Conservation (phyloP, 208 protist genomes). For the Leptomonas seymouri region DNA sequence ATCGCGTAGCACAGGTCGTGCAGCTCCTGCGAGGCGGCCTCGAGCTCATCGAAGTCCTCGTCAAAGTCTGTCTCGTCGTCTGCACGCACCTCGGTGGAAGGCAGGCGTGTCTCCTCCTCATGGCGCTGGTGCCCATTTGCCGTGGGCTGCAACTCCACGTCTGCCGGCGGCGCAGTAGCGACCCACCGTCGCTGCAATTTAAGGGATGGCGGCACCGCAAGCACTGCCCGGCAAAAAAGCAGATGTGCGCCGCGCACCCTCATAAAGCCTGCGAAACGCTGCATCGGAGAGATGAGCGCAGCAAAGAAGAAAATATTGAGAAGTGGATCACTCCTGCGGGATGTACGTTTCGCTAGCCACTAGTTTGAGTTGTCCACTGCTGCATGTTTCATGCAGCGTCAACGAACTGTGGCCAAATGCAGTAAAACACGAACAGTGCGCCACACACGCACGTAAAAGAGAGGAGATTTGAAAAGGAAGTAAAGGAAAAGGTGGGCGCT, state of each 20-base stretch:
- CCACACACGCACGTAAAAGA: too few species aligned
- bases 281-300: background rate
- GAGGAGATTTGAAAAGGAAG: too few species aligned
- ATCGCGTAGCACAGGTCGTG: slow-evolving; percentile 89
- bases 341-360: too few species aligned
- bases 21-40: slow-evolving; percentile 90
- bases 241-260: background rate
- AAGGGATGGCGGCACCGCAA: background rate
- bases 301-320: background rate
- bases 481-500: too few species aligned
- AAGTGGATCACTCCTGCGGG: background rate
- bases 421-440: too few species aligned
- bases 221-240: background rate
- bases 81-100: slow-evolving; percentile 10
- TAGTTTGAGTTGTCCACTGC: too few species aligned
- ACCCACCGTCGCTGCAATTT: slow-evolving; percentile 2
- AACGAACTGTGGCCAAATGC: too few species aligned
- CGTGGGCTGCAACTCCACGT: slow-evolving; percentile 1
- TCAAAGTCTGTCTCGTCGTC: slow-evolving; percentile 31
- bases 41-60: slow-evolving; percentile 88
- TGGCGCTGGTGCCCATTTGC: background rate
- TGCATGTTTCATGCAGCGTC: too few species aligned
- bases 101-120: background rate
- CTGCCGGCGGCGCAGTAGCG: background rate
- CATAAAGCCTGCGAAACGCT: background rate